A percentile compares a stretch with the other conserved stretches of the same genome.
phyloP scores from a whole-genome alignment of 208 protist genomes.

The Leishmania turanica region DNA sequence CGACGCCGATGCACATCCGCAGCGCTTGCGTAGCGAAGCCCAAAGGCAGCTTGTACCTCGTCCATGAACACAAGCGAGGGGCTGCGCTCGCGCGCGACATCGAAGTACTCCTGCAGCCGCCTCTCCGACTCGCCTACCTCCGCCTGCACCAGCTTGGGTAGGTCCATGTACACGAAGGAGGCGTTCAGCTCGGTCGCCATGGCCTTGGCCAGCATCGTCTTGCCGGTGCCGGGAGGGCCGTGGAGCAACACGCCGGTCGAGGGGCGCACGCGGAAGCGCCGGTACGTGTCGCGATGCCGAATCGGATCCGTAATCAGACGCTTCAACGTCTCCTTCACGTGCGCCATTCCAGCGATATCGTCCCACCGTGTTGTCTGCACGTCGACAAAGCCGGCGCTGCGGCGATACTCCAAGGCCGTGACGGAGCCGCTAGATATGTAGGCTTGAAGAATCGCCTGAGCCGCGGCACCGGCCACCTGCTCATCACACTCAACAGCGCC shows the following conservation, averaged over 20 bases:
- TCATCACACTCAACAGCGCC: background rate
- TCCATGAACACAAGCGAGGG: constrained; percentile 94
- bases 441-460: constrained; percentile 37
- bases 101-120: constrained; percentile 84
- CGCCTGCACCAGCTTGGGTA: constrained; percentile 82
- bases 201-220: constrained; percentile 93
- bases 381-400: constrained; percentile 73
- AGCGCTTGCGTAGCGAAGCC: constrained; percentile 33
- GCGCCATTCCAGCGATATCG: constrained; percentile 80
- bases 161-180: constrained; percentile 92
- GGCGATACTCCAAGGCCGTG: constrained; percentile 51
- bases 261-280: constrained; percentile 59
- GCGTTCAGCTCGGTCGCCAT: constrained; percentile 89
- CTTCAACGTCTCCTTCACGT: constrained; percentile 56
- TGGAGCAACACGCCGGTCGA: constrained; percentile 90
- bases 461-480: constrained; percentile 18
- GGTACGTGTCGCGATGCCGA: constrained; percentile 24
- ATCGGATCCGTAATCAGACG: constrained; percentile 53
- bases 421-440: constrained; percentile 53
- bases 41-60: constrained; percentile 94
- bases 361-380: constrained; percentile 66
- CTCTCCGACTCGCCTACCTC: constrained; percentile 94
- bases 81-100: constrained; percentile 68
- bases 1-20: background rate
- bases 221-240: constrained; percentile 93